phyloP scores from a whole-genome alignment of 768 basidiomycete species.

The Lactarius quietus region DNA sequence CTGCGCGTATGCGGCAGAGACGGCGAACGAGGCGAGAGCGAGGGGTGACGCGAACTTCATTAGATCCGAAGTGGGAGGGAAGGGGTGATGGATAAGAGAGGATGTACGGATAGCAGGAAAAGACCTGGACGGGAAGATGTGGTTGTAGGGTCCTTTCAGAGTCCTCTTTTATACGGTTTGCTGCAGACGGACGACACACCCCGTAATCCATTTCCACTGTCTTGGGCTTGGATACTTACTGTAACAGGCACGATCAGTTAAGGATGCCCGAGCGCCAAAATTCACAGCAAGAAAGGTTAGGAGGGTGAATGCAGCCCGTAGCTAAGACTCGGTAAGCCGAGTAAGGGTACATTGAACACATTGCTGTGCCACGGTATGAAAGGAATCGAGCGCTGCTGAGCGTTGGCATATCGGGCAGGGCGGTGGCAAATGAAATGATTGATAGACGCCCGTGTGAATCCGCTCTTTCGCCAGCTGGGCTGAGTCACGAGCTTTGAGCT shows the following conservation, averaged over 20 bases:
- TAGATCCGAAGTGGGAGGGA: not conserved
- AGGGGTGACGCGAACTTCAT: slow-evolving; percentile 26
- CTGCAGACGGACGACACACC: not conserved
- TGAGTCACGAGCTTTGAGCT: not conserved
- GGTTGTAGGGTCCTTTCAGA: slow-evolving; percentile 21
- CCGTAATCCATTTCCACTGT: not conserved
- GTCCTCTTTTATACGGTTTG: slow-evolving; percentile 7
- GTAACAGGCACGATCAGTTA: too few relatives aligned
- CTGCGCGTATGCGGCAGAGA: slow-evolving; percentile 31
- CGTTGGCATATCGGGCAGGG: too few relatives aligned
- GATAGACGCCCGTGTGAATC: too few relatives aligned
- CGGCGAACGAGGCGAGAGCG: slow-evolving; percentile 26
- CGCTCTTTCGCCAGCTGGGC: not conserved
- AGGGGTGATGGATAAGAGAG: not conserved
- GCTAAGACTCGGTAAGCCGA: too few relatives aligned
- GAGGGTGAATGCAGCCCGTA: too few relatives aligned
- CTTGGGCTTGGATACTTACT: not conserved
- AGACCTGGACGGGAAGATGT: not conserved
- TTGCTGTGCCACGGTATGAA: too few relatives aligned
- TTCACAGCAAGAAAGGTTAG: too few relatives aligned
- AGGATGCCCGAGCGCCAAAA: too few relatives aligned
- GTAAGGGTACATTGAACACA: too few relatives aligned
- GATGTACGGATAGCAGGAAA: slow-evolving; percentile 30
- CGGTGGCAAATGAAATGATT: too few relatives aligned
- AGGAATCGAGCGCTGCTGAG: too few relatives aligned